phyloP scores from a whole-genome alignment of 345 rosid species.

The Populus pruinosa region DNA sequence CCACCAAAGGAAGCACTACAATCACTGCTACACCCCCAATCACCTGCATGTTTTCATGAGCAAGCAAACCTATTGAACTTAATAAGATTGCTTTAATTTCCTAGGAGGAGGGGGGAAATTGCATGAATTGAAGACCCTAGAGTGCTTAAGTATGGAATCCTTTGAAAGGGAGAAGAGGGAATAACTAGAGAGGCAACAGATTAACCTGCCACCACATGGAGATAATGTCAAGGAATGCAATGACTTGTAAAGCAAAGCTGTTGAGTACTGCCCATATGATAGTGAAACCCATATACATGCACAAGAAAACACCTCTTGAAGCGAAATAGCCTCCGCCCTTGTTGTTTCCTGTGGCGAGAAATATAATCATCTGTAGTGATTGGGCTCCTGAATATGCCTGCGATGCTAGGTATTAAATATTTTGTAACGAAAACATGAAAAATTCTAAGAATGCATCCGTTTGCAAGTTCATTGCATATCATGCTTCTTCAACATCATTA shows the following conservation, averaged over 20 bases:
- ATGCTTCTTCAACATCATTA: no score
- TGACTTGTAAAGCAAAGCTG: conserved; percentile 53
- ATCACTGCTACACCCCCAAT: conserved; percentile 52
- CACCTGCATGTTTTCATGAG: conserved; percentile 18
- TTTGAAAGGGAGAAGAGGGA: neutral
- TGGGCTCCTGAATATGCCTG: conserved; percentile 69
- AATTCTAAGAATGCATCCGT: no score
- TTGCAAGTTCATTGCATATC: no score
- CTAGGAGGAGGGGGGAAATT: neutral
- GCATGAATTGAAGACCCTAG: no score
- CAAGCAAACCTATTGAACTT: neutral
- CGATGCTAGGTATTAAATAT: no score
- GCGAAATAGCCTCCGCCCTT: conserved; percentile 60
- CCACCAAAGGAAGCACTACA: conserved; percentile 60
- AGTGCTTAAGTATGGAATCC: no score
- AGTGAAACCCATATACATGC: conserved; percentile 52
- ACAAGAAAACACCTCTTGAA: conserved; percentile 52
- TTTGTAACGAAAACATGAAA: no score
- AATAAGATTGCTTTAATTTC: neutral
- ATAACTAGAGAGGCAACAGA: neutral
- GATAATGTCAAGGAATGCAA: conserved; percentile 58
- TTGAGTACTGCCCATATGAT: conserved; percentile 63
- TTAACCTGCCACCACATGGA: conserved; percentile 73
- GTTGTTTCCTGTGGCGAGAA: conserved; percentile 53
- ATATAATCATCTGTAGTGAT: conserved; percentile 56